phyloP scores from a whole-genome alignment of 176 grass and related monocot genomes.

The Ensete ventricosum region DNA sequence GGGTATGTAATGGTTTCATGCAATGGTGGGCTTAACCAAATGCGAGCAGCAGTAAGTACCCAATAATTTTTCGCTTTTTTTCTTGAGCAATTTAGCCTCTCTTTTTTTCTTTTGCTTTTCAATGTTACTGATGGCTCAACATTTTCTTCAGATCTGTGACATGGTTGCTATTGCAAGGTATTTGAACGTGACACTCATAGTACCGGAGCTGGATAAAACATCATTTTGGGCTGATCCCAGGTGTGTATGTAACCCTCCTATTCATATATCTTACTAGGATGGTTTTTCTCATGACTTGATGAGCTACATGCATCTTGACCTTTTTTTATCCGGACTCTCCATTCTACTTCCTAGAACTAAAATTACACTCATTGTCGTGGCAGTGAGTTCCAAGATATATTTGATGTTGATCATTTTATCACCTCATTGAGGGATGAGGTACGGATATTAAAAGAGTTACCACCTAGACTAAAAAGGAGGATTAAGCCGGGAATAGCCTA shows the following conservation, averaged over 20 bases:
- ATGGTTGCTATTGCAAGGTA: slow-evolving; percentile 91
- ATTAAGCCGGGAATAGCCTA: slow-evolving; percentile 61
- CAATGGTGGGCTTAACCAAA: slow-evolving; percentile 95
- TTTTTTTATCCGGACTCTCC: not conserved
- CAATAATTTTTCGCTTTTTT: not conserved
- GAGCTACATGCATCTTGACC: no score
- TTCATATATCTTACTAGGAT: not conserved
- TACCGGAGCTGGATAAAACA: slow-evolving; percentile 84
- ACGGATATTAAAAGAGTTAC: slow-evolving; percentile 72
- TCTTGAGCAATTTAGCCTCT: not conserved
- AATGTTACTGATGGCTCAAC: not conserved
- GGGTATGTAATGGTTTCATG: slow-evolving; percentile 89
- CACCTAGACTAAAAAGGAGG: slow-evolving; percentile 60
- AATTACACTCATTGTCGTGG: not conserved
- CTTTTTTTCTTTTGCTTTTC: not conserved
- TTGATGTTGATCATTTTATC: slow-evolving; percentile 92
- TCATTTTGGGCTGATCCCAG: slow-evolving; percentile 89
- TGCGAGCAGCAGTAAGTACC: slow-evolving; percentile 78
- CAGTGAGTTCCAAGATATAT: slow-evolving; percentile 93
- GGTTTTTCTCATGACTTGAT: no score
- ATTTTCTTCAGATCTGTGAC: slow-evolving; percentile 69
- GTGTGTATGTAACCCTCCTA: slow-evolving; percentile 19
- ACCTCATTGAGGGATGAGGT: slow-evolving; percentile 78
- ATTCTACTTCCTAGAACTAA: not conserved
- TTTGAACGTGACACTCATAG: slow-evolving; percentile 87